Evolutionary conservation across 306 rosid species (phyloP).

Genomic region (Pterocarpus santalinus): DNA sequence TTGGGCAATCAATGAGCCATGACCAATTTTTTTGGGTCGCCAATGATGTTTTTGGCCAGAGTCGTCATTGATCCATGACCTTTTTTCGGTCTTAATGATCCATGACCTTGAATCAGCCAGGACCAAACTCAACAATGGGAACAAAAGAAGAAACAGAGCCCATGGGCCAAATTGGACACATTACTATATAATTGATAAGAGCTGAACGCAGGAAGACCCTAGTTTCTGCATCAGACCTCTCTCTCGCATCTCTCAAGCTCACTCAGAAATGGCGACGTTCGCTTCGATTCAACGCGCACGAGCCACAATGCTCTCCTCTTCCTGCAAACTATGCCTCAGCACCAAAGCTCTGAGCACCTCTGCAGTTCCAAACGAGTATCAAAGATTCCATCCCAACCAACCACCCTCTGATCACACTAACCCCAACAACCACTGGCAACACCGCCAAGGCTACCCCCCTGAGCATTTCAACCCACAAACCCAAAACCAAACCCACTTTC

Average conservation of each 20-base stretch:
- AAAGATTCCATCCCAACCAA: conserved; percentile 39
- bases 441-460: neutral
- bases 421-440: conserved; percentile 30
- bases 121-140: too few relatives aligned
- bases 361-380: conserved; percentile 60
- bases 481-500: neutral
- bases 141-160: too few relatives aligned
- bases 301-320: conserved; percentile 45
- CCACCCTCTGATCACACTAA: conserved; percentile 54
- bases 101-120: too few relatives aligned
- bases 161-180: too few relatives aligned
- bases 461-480: conserved; percentile 34
- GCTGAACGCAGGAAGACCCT: too few relatives aligned
- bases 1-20: too few relatives aligned
- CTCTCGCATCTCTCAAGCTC: neutral
- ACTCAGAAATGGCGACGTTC: conserved; percentile 20
- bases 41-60: too few relatives aligned
- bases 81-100: too few relatives aligned
- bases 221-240: too few relatives aligned
- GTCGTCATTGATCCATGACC: too few relatives aligned
- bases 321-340: conserved; percentile 38
- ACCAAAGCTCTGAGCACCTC: conserved; percentile 53
- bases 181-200: too few relatives aligned
- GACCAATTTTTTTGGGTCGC: too few relatives aligned
- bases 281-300: conserved; percentile 47